Evolutionary conservation across 1,284 basidiomycete species (phyloP), one percentile per base, ranked within the genome.

Genomic region (Ceratobasidium sp.): DNA sequence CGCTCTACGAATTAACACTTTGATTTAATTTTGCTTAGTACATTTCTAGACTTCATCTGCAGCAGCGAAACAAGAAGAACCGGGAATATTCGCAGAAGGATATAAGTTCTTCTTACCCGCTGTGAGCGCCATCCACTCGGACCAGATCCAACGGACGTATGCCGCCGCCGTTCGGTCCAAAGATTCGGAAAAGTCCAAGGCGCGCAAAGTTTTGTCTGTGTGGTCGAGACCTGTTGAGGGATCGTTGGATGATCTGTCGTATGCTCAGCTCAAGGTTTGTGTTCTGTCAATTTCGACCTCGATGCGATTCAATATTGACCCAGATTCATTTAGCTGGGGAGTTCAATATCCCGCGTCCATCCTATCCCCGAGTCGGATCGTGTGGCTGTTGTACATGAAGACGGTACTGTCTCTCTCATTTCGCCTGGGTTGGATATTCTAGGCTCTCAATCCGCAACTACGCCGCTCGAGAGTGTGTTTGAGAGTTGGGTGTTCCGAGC

Each of bases 181-280:
- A n/a, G 48, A 74, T 23, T 59, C 17, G 2, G 46, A 33, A 48
- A 74, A 57, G 40, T 52, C 65, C 5, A 28, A 67, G 13, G 44
- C 59, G 10, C 33, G 71, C 26, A 26, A 42, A 48, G 20, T 65
- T 15, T 50, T 74, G 38, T 26, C 23, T 13, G 71, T 52, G 44
- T 64, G 71, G 71, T 64, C 71, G 2, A 40, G 44, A 28, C 59
- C 59, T 6, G 61, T 74, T 3, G 71, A 64, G 48, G 42, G 23
- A 9, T 15, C 42, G 26, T 12, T 6, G 15, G 57, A 73, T 13
- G 61, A 10, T 6, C 42, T 54, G 4, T 38, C 52, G 13, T 54
- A 74, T 42, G 23, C 59, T 40, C 59, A 74, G 33, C 59, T 74
- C 71, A 50, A 74, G 48, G 71, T 65, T 23, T 15, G 52, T 70